Evolutionary conservation across 2,329 filamentous ascomycete species (phyloP).

Genomic region (Exophiala mesophila): DNA sequence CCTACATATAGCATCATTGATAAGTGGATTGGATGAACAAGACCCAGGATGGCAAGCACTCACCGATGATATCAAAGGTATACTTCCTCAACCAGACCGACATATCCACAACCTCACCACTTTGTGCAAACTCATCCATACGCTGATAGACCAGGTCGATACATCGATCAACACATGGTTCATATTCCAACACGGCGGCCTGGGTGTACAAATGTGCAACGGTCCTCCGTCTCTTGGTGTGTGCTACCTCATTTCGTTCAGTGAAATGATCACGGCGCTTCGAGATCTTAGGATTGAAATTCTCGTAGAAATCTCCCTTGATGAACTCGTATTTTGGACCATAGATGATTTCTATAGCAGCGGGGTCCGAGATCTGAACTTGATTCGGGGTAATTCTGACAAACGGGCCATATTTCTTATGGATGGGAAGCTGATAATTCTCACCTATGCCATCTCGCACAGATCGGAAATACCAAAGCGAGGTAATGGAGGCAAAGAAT

Average conservation of each 20-base stretch:
- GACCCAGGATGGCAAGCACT: not conserved
- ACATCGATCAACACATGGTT: constrained; percentile 21
- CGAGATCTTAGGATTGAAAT: constrained; percentile 17
- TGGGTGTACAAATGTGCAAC: constrained; percentile 21
- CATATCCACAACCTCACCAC: constrained; percentile 12
- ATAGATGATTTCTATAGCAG: constrained; percentile 18
- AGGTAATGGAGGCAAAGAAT: constrained; percentile 20
- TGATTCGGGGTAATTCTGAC: constrained; percentile 21
- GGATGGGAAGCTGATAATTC: constrained; percentile 16
- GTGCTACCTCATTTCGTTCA: constrained; percentile 16
- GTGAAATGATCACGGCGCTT: constrained; percentile 15
- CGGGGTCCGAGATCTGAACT: constrained; percentile 16
- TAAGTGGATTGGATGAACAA: too few species aligned
- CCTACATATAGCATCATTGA: too few species aligned
- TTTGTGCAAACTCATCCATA: constrained; percentile 15
- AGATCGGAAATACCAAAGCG: constrained; percentile 18
- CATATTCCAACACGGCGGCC: constrained; percentile 21
- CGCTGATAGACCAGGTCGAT: constrained; percentile 20
- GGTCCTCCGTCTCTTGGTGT: constrained; percentile 16
- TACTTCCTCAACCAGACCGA: constrained; percentile 21
- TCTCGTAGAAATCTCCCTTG: constrained; percentile 18
- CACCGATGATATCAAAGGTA: constrained; percentile 18
- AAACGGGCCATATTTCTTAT: constrained; percentile 23
- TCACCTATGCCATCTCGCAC: constrained; percentile 15
- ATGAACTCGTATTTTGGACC: constrained; percentile 15